Base-by-base conservation (phyloP, 1,284 basidiomycete genomes). In the Malassezia nana region DNA sequence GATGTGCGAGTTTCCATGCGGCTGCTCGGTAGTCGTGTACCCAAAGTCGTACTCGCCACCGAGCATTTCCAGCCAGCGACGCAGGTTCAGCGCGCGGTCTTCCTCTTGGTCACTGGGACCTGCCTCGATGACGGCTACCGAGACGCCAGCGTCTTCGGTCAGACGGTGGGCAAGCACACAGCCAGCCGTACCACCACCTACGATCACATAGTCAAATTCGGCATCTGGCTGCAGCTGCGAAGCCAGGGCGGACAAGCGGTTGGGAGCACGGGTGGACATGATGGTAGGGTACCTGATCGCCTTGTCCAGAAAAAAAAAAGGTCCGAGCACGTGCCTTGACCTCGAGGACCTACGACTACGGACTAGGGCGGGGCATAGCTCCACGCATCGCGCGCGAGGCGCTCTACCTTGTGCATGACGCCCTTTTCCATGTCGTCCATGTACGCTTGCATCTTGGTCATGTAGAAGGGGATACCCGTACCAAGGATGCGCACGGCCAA, bases 401-500 rank as follows among this genome's bases (percentile, higher is more conserved):
- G 84, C 22, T 85, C 83, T 4, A 89, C 85, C 77, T 96, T 98
- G 9, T 67, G 80, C 61, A 89, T 69, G 0, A 96, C 92, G 74
- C 94, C 90, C 7, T 78, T 78, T 76, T 92, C 86, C 66, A 92
- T 79, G 3, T 76, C 77, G 55, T 80, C 79, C 65, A 89, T 79
- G 76, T 94, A 96, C 7, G 74, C 75, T 53, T 87, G 84, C 81
- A 92, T 88, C 13, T 79, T 81, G 12, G 74, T 69, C 7, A 85
- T 74, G 15, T 92, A 79, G 6, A 75, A 66, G 0, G 88, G 86
- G 29, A 86, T 83, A 3, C 84, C 83, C 0, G 83, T 64, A 15
- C 56, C 83, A 1, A 98, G 79, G 32, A 95, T 92, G 10, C 92
- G 83, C 6, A 94, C 81, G 0, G 94, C 91, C 7, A 98, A 81